These are phyloP conservation scores for Bassia scoparia DNA, from an alignment of 148 eudicot species.

Conservation along the genomic window DNA sequence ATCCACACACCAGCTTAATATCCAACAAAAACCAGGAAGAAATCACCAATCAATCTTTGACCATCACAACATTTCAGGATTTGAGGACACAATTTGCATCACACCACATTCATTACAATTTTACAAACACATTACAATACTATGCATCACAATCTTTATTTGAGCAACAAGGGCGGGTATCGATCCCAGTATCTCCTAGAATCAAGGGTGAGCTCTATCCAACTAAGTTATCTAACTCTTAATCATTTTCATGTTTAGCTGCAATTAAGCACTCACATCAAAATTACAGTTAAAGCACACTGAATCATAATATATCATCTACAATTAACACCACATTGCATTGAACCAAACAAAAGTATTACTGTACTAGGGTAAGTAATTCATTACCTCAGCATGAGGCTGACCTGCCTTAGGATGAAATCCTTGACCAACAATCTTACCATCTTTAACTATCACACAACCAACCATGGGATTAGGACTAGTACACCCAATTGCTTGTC, in stretches of 20 bases:
- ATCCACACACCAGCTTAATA: not conserved
- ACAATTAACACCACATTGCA: not conserved
- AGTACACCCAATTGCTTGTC: slow-evolving; percentile 71
- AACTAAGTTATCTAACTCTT: no score
- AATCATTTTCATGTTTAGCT: not conserved
- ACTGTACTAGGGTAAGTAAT: no score
- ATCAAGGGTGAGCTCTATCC: no score
- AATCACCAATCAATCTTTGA: not conserved
- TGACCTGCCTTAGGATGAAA: slow-evolving; percentile 97
- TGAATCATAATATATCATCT: not conserved
- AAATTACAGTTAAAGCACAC: not conserved
- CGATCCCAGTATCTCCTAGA: no score
- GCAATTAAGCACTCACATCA: not conserved
- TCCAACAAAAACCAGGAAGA: slow-evolving; percentile 3
- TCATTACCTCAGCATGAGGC: slow-evolving; percentile 93
- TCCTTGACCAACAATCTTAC: slow-evolving; percentile 86
- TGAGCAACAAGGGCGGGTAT: no score
- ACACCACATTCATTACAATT: not conserved
- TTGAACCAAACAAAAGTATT: not conserved
- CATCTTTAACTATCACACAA: slow-evolving; percentile 83
- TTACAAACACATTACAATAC: no score
- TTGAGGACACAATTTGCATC: not conserved
- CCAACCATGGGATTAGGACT: slow-evolving; percentile 99
- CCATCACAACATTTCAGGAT: not conserved
- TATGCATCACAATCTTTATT: not conserved